Base-by-base conservation (phyloP, 352 stramenopile genomes). In the Phytopythium montanum region DNA sequence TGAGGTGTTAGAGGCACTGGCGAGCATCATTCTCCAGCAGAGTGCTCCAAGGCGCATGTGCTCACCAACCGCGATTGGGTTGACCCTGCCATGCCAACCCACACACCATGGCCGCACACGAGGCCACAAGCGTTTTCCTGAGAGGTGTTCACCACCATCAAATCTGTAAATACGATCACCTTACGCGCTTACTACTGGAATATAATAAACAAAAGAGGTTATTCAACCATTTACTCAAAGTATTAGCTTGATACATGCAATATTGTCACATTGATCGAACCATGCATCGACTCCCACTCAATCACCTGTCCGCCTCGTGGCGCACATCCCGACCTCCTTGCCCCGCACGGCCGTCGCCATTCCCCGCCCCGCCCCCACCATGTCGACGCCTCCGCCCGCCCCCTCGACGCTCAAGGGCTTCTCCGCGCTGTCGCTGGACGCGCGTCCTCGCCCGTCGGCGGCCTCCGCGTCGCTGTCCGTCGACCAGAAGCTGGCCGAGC, bases 401-500 rank as follows among this genome's bases (percentile, higher is more conserved):
- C 72, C 79, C 38, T 19, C 66, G 31, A 54, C 80, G 53, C 62
- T 75, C 21, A 65, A 77, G 46, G 75, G 73, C 49, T 91, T 91
- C 65, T 85, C 76, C 9, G 64, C 73, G 36, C 66, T 91, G 21
- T 70, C 56, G 3, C 58, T 90, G 48, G 66, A 71, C 48, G 42
- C 65, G 4, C 41, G 70, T 19, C 50, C 68, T 0, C 54, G 70
- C 4, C 23, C 77, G 1, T 14, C 62, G 26, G 62, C 79, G n/a
- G 28, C 59, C 14, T 44, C 66, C 18, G 70, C 77, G 12, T 42
- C 73, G 28, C 69, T 87, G 44, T 72, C 74, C 14, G 65, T 86
- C 33, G 75, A 90, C 57, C 68, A 89, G 55, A 92, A 88, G 60
- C 61, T 92, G 51, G 69, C 70, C 18, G 73, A 79, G 53, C 66